Evolutionary conservation across 2,329 filamentous ascomycete genomes (phyloP).

Genomic region (Fonsecaea erecta): DNA sequence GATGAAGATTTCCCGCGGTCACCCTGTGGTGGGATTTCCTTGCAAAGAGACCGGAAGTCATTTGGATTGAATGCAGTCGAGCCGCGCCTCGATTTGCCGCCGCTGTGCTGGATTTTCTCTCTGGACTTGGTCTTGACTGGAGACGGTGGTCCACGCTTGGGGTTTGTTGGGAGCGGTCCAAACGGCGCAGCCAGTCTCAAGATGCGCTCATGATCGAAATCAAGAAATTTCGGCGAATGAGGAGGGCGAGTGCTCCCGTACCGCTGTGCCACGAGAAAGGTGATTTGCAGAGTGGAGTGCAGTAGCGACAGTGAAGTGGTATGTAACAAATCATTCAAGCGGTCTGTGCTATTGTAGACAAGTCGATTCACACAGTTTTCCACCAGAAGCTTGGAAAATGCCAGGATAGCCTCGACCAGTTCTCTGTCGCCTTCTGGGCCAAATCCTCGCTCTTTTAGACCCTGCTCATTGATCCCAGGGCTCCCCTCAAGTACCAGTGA

Average conservation of each 20-base stretch:
- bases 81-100: constrained; percentile 40
- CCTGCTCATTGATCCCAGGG: constrained; percentile 46
- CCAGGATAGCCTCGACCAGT: constrained; percentile 77
- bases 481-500: constrained; percentile 66
- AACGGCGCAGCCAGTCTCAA: constrained; percentile 84
- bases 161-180: constrained; percentile 67
- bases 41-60: constrained; percentile 77
- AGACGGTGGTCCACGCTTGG: constrained; percentile 57
- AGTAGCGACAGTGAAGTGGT: constrained; percentile 81
- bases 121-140: constrained; percentile 71
- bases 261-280: constrained; percentile 84
- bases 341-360: constrained; percentile 90
- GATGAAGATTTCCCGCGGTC: constrained; percentile 40
- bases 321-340: constrained; percentile 86
- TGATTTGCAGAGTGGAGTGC: constrained; percentile 76
- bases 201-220: constrained; percentile 74
- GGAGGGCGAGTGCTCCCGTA: constrained; percentile 75
- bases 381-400: constrained; percentile 83
- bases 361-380: constrained; percentile 97
- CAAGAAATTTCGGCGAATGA: constrained; percentile 80
- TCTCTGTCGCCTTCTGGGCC: constrained; percentile 76
- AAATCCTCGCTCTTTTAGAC: constrained; percentile 66
- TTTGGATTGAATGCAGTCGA: constrained; percentile 71
- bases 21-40: constrained; percentile 52
- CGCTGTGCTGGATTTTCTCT: constrained; percentile 63